These are phyloP conservation scores for Neurospora sp. DNA, from an alignment of 495 filamentous ascomycete species.

Conservation along the genomic window DNA sequence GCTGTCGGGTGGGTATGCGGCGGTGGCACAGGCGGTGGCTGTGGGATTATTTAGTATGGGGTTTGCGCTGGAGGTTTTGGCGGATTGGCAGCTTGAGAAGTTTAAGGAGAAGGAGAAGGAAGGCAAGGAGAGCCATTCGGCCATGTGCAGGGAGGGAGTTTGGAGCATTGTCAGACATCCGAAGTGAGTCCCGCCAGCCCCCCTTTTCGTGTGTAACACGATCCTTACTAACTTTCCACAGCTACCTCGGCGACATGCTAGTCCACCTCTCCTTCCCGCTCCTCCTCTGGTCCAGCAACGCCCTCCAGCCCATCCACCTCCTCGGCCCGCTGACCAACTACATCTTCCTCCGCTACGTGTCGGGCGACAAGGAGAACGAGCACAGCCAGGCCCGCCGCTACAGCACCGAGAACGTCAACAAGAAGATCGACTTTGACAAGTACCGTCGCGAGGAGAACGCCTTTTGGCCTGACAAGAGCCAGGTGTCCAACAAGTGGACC, in stretches of 20 bases:
- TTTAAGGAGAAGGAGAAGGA: constrained; percentile 22
- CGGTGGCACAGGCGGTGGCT: constrained; percentile 31
- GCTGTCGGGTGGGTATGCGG: constrained; percentile 7
- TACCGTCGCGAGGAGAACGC: constrained; percentile 45
- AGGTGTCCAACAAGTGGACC: constrained; percentile 43
- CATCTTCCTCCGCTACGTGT: constrained; percentile 43
- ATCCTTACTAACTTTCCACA: constrained; percentile 8
- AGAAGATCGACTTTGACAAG: constrained; percentile 37
- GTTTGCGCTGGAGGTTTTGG: constrained; percentile 42
- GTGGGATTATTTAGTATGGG: constrained; percentile 46
- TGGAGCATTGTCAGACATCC: constrained; percentile 53
- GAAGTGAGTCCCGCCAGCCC: constrained; percentile 42
- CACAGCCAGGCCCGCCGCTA: constrained; percentile 41
- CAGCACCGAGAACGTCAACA: constrained; percentile 31
- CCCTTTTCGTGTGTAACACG: too few species aligned
- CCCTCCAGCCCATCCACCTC: constrained; percentile 41
- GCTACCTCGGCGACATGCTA: constrained; percentile 49
- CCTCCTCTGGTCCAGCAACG: constrained; percentile 39
- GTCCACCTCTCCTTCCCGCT: constrained; percentile 42
- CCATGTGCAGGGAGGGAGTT: constrained; percentile 41
- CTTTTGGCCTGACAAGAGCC: constrained; percentile 43
- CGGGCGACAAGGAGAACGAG: constrained; percentile 46
- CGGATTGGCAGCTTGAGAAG: constrained; percentile 41
- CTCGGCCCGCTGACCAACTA: constrained; percentile 49
- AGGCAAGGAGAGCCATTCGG: constrained; percentile 10